phyloP scores from a whole-genome alignment of 208 protist species.

The Trypanosoma brucei region DNA sequence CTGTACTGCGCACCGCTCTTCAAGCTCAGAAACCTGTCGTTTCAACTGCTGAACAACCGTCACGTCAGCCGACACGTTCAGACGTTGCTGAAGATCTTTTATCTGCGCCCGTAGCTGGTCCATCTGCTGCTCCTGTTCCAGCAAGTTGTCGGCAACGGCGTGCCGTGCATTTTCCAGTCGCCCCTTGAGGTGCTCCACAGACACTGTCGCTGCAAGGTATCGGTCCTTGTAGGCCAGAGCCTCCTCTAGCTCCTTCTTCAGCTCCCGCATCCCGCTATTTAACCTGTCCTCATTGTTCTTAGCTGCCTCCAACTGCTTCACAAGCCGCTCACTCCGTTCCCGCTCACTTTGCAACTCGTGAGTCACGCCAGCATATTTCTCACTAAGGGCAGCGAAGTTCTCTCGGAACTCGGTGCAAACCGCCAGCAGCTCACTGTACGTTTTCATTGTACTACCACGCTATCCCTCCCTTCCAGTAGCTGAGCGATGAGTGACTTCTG shows the following conservation, averaged over 20 bases:
- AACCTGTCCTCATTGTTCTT: constrained; percentile 38
- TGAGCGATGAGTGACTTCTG: neutral
- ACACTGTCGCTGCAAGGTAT: constrained; percentile 30
- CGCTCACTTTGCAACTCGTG: constrained; percentile 39
- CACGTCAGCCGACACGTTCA: constrained; percentile 48
- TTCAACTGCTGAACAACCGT: constrained; percentile 33
- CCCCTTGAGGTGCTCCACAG: constrained; percentile 57
- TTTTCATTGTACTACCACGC: constrained; percentile 32
- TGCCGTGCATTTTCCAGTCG: constrained; percentile 45
- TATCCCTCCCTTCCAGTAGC: neutral
- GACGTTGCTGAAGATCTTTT: constrained; percentile 54
- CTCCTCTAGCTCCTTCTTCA: constrained; percentile 45
- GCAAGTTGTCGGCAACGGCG: constrained; percentile 34
- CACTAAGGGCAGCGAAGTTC: constrained; percentile 73
- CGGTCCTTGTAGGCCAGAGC: constrained; percentile 41
- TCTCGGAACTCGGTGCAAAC: constrained; percentile 76
- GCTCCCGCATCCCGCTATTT: constrained; percentile 23
- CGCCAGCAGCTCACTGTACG: constrained; percentile 70
- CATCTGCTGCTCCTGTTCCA: constrained; percentile 62
- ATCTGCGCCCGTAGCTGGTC: constrained; percentile 68
- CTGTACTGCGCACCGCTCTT: constrained; percentile 50
- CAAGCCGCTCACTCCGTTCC: constrained; percentile 31
- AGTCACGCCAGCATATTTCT: constrained; percentile 50
- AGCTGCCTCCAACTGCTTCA: constrained; percentile 35
- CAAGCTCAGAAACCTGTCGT: constrained; percentile 55